Percentiles rank a stretch among this genome's conserved stretches.
Conservation (phyloP, 164 flowering plant genomes). For the Litsea cubeba region DNA sequence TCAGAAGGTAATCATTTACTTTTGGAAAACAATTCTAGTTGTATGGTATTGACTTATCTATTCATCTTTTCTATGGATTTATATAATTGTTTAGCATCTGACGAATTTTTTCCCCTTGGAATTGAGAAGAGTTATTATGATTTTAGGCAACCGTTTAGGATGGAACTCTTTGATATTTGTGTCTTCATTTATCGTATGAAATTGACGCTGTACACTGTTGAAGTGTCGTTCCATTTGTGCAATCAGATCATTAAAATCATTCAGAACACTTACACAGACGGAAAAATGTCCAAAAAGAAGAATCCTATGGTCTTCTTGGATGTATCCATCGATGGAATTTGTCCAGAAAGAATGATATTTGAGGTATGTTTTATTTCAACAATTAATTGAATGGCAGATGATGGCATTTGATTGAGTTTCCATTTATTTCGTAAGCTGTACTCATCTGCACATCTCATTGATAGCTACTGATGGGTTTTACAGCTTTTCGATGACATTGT, state of each 20-base stretch:
- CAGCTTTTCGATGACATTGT: constrained; percentile 85
- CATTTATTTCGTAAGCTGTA: background rate
- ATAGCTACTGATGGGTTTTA: constrained; percentile 4
- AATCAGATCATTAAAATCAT: constrained; percentile 7
- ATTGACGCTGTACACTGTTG: background rate
- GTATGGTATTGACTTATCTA: no score
- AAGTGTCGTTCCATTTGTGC: background rate
- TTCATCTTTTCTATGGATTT: no score
- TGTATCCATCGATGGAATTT: constrained; percentile 87
- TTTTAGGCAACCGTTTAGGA: no score
- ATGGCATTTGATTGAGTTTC: no score
- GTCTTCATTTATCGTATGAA: no score
- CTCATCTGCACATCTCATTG: background rate
- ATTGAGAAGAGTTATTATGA: no score
- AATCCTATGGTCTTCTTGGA: constrained; percentile 74
- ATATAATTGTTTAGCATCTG: no score
- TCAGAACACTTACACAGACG: background rate
- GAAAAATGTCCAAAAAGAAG: constrained; percentile 53
- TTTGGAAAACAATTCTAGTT: no score
- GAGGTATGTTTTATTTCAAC: constrained; percentile 49
- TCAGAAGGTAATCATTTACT: no score
- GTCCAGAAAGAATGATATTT: constrained; percentile 72
- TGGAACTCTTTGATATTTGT: no score
- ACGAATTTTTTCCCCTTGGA: no score
- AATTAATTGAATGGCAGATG: no score